Percentiles rank a stretch among this genome's conserved stretches.
Evolutionary conservation across 257 asterid genomes (phyloP).

Genomic region (Ilex aquifolium): DNA sequence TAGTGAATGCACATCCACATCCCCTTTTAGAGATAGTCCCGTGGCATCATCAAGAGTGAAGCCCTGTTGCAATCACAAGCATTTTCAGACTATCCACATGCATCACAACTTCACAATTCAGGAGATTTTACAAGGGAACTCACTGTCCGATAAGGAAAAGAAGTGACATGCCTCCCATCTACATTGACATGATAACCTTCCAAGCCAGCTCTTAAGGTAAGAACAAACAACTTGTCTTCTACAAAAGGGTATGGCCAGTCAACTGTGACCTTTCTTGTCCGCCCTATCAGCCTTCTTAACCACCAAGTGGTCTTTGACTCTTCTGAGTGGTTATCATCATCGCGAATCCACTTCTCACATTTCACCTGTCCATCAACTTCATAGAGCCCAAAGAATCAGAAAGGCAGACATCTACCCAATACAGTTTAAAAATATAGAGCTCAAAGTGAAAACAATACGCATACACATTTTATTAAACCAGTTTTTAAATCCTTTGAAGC

Average conservation of each 20-base stretch:
- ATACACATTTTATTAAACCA: no score
- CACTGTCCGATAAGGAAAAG: constrained; percentile 84
- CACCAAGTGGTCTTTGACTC: constrained; percentile 85
- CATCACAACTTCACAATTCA: constrained; percentile 5
- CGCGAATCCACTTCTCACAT: constrained; percentile 96
- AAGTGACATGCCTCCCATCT: constrained; percentile 81
- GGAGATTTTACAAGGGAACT: constrained; percentile 32
- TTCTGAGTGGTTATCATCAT: constrained; percentile 64
- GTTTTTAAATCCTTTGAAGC: no score
- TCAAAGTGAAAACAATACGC: no score
- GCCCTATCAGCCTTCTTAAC: constrained; percentile 89
- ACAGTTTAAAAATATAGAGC: constrained; percentile 1
- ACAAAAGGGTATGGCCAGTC: constrained; percentile 97
- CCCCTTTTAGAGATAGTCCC: constrained; percentile 69
- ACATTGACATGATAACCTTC: constrained; percentile 90
- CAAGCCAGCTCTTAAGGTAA: constrained; percentile 78
- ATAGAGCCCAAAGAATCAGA: constrained; percentile 21
- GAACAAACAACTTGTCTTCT: constrained; percentile 82
- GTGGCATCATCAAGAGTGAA: constrained; percentile 94
- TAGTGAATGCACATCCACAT: constrained; percentile 60
- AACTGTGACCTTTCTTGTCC: constrained; percentile 67
- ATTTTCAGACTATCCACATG: constrained; percentile 15
- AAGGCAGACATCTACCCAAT: constrained; percentile 8
- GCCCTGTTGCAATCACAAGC: constrained; percentile 43
- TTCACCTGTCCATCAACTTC: constrained; percentile 90